Conservation (phyloP, 306 rosid species). For the Glycine tomentella region DNA sequence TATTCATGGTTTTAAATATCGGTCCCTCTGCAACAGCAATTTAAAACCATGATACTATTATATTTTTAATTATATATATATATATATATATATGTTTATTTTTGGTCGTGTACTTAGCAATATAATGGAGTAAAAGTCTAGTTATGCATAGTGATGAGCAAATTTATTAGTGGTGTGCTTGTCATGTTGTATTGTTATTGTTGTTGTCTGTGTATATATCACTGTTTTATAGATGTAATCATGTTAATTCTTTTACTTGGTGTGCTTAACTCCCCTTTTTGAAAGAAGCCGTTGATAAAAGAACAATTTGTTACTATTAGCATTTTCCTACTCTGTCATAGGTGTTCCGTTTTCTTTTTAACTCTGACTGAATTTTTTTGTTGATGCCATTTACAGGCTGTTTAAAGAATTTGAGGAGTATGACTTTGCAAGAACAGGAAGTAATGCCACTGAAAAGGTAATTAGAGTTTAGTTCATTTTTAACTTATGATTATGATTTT, state of each 20-base stretch:
- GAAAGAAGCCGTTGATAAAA: neutral
- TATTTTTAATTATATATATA: too few species aligned
- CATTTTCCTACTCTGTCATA: neutral
- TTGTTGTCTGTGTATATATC: neutral
- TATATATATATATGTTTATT: too few species aligned
- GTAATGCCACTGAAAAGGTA: constrained; percentile 76
- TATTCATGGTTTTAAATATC: too few species aligned
- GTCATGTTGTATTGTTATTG: neutral
- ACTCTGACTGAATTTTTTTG: neutral
- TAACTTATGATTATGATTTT: neutral
- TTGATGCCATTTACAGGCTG: constrained; percentile 57
- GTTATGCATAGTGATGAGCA: neutral
- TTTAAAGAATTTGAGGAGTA: constrained; percentile 81
- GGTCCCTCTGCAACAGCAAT: too few species aligned
- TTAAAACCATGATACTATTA: too few species aligned
- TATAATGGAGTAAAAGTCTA: neutral
- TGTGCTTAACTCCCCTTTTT: neutral
- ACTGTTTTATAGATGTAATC: neutral
- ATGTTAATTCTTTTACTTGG: neutral
- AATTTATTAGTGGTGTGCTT: neutral
- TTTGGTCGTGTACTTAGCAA: too few species aligned
- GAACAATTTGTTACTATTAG: neutral
- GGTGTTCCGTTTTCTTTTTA: too few species aligned
- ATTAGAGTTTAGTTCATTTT: neutral
- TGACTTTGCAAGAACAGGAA: constrained; percentile 93